These are phyloP conservation scores for Hyaloscypha finlandica DNA, from an alignment of 495 filamentous ascomycete genomes.

Conservation along the genomic window DNA sequence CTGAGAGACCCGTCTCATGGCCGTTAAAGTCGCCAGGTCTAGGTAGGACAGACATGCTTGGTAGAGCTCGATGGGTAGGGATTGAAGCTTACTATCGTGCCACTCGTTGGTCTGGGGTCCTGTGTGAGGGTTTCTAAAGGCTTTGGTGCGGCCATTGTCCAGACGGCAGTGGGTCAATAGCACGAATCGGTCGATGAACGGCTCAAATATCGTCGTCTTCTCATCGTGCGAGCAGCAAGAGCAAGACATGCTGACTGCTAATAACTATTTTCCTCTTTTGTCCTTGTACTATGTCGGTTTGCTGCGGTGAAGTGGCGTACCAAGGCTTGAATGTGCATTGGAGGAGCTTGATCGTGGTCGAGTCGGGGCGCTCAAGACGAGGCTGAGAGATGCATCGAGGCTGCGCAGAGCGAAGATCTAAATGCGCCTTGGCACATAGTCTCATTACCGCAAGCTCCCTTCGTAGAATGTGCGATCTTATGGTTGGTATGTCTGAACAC, in stretches of 20 bases:
- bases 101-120: not conserved
- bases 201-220: not conserved
- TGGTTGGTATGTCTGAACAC: too few species aligned
- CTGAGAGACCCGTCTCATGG: conserved; percentile 13
- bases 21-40: conserved; percentile 7
- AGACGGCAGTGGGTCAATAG: not conserved
- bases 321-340: not conserved
- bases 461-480: too few species aligned
- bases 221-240: conserved; percentile 3
- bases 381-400: not conserved
- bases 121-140: not conserved
- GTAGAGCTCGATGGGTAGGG: conserved; percentile 17
- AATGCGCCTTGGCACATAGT: too few species aligned
- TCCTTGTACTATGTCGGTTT: too few species aligned
- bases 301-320: too few species aligned
- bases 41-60: conserved; percentile 12
- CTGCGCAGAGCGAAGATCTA: not conserved
- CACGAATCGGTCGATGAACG: not conserved
- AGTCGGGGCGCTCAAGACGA: not conserved
- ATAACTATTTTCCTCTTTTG: too few species aligned
- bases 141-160: not conserved
- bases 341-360: not conserved
- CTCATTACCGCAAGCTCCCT: too few species aligned
- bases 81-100: conserved; percentile 2
- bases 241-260: not conserved